Base-by-base conservation (phyloP, 192 early-diverging fungal species). In the Nowakowskiella sp. region DNA sequence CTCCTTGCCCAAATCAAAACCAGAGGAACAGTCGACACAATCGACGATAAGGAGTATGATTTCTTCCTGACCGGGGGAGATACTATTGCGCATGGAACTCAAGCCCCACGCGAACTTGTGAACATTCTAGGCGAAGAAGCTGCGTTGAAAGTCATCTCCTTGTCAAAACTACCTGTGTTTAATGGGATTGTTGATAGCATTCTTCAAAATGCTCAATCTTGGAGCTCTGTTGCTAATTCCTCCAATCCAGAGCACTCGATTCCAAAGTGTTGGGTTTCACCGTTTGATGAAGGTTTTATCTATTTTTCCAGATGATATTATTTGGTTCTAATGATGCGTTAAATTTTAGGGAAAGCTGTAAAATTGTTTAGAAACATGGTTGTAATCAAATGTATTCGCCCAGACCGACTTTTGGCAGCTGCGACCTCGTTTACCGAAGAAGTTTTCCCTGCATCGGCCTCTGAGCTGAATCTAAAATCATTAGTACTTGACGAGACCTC, bases 1-100 rank as follows among this genome's bases (percentile, higher is more conserved):
- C 70, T 91, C 44, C 58, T 99, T 51, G 81, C 87, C 9, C 90
- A 87, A 57, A 88, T 99, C 55, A 91, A 90, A 60, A 61, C 88
- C 34, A 77, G 83, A 13, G 73, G 70, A 24, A 46, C 69, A n/a
- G 44, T 61, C 4, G 70, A 83, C n/a, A 16, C 66, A 64, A 51
- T 78, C 6, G 77, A 86, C 39, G 81, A 86, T 13, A 51, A 60
- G 2, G 85, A 85, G 50, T 82, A 75, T 31, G 86, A 88, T 31
- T 84, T 80, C 51, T 64, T 91, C 33, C 53, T 92, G 36, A 76
- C 74, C 42, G 77, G 77, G 21, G 80, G 73, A 26, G 76, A 74
- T 24, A 68, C 65, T 4, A 60, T 68, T 0, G 57, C 62, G 28
- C 13, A 1, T 58, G 55, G 10, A 10, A 47, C 13, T 10, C 53